Conservation (phyloP, 352 stramenopile species). For the Phytophthora boehmeriae region DNA sequence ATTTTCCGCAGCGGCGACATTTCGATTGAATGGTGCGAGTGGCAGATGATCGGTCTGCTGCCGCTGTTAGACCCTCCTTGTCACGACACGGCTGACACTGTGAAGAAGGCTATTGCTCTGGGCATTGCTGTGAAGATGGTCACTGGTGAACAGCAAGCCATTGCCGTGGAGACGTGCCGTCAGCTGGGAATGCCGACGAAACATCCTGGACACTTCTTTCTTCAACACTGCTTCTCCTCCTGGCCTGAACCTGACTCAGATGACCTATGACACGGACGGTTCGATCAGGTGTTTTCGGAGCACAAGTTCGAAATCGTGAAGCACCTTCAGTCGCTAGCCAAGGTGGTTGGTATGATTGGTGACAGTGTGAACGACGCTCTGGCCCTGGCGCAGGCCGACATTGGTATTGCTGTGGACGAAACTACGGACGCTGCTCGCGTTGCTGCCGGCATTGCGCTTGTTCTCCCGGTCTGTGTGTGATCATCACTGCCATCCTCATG, state of each 20-base stretch:
- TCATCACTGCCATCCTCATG: conserved; percentile 91
- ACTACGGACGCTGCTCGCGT: conserved; percentile 88
- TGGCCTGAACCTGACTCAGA: conserved; percentile 67
- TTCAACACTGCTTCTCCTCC: conserved; percentile 75
- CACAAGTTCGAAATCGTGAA: conserved; percentile 94
- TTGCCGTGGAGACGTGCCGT: conserved; percentile 92
- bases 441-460: conserved; percentile 89
- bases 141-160: conserved; percentile 94
- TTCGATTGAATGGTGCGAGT: conserved; percentile 80
- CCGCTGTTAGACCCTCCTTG: conserved; percentile 95
- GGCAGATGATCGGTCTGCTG: conserved; percentile 93
- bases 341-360: conserved; percentile 84
- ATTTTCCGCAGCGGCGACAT: conserved; percentile 65
- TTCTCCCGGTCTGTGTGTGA: conserved; percentile 86
- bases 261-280: conserved; percentile 93
- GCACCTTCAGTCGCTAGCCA: conserved; percentile 86
- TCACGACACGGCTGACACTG: conserved; percentile 92
- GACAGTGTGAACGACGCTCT: conserved; percentile 94
- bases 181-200: conserved; percentile 89
- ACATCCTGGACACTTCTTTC: conserved; percentile 81
- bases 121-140: conserved; percentile 97
- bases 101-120: conserved; percentile 88
- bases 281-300: conserved; percentile 92
- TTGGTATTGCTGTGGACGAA: conserved; percentile 92
- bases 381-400: conserved; percentile 88